phyloP scores from a whole-genome alignment of 805 yeast genomes.

The Ogataea allantospora region DNA sequence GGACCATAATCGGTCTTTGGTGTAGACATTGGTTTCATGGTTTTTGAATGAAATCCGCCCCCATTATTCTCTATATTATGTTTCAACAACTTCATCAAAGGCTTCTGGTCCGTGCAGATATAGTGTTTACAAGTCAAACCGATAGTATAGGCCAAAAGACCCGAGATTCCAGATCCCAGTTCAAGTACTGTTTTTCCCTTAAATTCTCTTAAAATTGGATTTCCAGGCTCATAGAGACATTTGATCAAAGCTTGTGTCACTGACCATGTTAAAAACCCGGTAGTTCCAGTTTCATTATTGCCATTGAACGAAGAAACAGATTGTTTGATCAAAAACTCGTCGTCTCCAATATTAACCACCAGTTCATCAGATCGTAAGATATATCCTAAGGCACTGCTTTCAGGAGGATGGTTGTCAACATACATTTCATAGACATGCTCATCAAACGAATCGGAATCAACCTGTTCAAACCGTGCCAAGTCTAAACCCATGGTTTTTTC shows the following conservation, averaged over 20 bases:
- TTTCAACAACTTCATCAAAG: slow-evolving; percentile 48
- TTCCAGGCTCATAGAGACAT: slow-evolving; percentile 44
- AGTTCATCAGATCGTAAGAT: slow-evolving; percentile 21
- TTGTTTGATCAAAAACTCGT: slow-evolving; percentile 32
- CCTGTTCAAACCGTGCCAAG: slow-evolving; percentile 3
- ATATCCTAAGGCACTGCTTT: slow-evolving; percentile 25
- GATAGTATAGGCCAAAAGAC: slow-evolving; percentile 43
- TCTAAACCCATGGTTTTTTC: background rate
- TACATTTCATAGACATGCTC: slow-evolving; percentile 31
- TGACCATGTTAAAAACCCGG: slow-evolving; percentile 67
- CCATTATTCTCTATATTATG: slow-evolving; percentile 45
- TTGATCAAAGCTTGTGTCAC: slow-evolving; percentile 47
- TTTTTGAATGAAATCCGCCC: slow-evolving; percentile 21
- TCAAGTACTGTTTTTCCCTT: slow-evolving; percentile 43
- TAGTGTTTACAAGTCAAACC: slow-evolving; percentile 38
- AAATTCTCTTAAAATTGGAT: slow-evolving; percentile 30
- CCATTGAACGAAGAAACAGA: slow-evolving; percentile 33
- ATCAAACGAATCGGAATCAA: slow-evolving; percentile 18
- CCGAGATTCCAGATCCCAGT: slow-evolving; percentile 62
- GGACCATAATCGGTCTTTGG: slow-evolving; percentile 12
- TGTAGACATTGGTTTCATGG: slow-evolving; percentile 16
- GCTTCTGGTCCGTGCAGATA: slow-evolving; percentile 60
- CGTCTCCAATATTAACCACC: slow-evolving; percentile 17
- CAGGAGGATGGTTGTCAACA: slow-evolving; percentile 16
- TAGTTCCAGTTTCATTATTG: slow-evolving; percentile 42